These are phyloP conservation scores for Setaria viridis DNA, from an alignment of 202 grass and related monocot genomes.

Conservation along the genomic window DNA sequence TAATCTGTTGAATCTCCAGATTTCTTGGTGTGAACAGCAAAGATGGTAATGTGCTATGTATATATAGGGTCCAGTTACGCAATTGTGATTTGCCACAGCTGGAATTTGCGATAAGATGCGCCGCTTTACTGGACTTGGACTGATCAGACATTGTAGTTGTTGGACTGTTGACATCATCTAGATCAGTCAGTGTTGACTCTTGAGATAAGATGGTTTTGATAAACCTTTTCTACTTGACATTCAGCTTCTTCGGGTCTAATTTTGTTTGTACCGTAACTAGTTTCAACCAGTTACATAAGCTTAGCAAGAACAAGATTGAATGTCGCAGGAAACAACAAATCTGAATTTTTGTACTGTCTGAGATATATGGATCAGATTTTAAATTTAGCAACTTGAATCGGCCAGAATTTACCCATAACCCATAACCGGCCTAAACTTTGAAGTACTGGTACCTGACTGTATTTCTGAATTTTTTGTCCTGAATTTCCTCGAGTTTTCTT, in stretches of 20 bases:
- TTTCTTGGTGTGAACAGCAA: neutral
- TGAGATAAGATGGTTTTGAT: neutral
- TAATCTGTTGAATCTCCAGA: neutral
- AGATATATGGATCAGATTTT: neutral
- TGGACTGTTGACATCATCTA: neutral
- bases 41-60: neutral
- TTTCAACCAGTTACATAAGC: neutral
- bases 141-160: neutral
- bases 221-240: neutral
- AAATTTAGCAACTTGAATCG: neutral
- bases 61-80: neutral
- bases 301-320: neutral
- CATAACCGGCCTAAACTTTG: neutral
- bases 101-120: constrained; percentile 24
- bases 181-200: constrained; percentile 7
- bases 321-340: neutral
- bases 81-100: neutral
- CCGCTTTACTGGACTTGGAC: constrained; percentile 51
- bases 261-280: neutral
- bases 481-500: neutral
- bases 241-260: neutral
- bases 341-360: neutral
- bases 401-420: neutral
- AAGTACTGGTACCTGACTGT: neutral
- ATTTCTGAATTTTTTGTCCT: neutral